A percentile compares a stretch with the other conserved stretches of the same genome.
Conservation (phyloP, 371 early-diverging fungal species). For the Mortierella sp. region DNA sequence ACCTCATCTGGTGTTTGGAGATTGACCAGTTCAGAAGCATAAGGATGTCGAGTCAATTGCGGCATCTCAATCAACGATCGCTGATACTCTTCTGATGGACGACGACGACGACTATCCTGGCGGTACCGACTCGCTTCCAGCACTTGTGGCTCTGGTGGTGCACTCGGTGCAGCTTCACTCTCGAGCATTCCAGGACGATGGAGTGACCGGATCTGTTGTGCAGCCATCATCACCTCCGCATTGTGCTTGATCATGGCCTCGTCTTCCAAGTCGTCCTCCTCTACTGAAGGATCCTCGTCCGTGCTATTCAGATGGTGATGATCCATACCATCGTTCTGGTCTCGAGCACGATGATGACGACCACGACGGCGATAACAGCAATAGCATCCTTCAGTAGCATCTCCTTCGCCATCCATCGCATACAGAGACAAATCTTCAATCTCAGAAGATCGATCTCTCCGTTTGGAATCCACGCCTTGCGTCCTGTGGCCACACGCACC, state of each 20-base stretch:
- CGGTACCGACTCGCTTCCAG: constrained; percentile 6
- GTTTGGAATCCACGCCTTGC: no score
- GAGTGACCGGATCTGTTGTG: constrained; percentile 11
- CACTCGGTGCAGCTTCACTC: constrained; percentile 23
- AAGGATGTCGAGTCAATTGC: constrained; percentile 42
- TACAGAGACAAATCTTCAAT: no score
- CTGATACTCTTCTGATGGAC: constrained; percentile 1
- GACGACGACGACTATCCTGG: not conserved
- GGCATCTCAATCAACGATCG: constrained; percentile 32
- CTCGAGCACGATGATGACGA: not conserved
- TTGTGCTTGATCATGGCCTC: not conserved
- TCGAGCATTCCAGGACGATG: constrained; percentile 10
- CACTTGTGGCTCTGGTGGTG: constrained; percentile 36
- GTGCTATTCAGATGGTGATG: not conserved
- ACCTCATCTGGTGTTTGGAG: constrained; percentile 23
- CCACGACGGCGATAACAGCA: not conserved
- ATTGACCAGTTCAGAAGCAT: constrained; percentile 40
- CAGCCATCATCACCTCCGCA: not conserved
- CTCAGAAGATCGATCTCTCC: no score
- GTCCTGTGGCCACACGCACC: no score
- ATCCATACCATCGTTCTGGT: not conserved
- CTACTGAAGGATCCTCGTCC: constrained; percentile 4
- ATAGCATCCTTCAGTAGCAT: not conserved
- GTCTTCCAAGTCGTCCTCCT: not conserved
- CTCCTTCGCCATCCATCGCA: not conserved